Conservation (phyloP, 1,284 basidiomycete genomes). For the Peniophora sp. region DNA sequence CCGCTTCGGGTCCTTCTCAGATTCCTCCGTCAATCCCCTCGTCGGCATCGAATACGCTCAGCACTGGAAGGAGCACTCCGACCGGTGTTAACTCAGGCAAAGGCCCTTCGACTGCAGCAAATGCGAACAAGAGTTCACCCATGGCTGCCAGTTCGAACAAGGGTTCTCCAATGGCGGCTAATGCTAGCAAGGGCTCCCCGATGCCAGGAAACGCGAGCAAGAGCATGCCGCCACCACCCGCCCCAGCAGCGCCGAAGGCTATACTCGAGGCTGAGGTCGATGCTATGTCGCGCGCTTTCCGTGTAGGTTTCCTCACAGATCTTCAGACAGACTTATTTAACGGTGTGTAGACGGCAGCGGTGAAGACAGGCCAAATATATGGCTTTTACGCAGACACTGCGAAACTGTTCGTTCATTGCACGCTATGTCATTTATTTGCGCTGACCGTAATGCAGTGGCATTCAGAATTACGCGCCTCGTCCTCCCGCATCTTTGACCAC, state of each 20-base stretch:
- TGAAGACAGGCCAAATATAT: constrained; percentile 64
- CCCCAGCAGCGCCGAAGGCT: constrained; percentile 32
- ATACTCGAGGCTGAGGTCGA: constrained; percentile 59
- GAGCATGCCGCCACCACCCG: constrained; percentile 57
- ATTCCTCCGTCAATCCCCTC: background rate
- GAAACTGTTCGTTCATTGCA: constrained; percentile 43
- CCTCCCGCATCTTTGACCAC: constrained; percentile 58
- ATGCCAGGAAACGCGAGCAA: constrained; percentile 9
- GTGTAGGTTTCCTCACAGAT: constrained; percentile 28
- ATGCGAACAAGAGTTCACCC: too few species aligned
- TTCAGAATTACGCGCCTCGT: constrained; percentile 47
- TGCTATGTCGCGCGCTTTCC: constrained; percentile 47
- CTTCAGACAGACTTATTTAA: background rate
- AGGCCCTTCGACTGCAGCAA: too few species aligned
- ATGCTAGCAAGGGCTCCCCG: background rate
- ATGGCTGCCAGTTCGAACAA: too few species aligned
- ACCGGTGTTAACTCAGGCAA: too few species aligned
- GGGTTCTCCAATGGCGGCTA: too few species aligned
- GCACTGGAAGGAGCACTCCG: background rate
- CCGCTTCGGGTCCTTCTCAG: background rate
- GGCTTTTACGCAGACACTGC: constrained; percentile 56
- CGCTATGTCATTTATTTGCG: background rate
- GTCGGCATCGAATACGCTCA: background rate
- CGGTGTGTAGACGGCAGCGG: constrained; percentile 43
- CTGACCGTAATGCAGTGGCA: constrained; percentile 30